Evolutionary conservation across 495 filamentous ascomycete genomes (phyloP).

Genomic region (Clavariopsis aquatica): DNA sequence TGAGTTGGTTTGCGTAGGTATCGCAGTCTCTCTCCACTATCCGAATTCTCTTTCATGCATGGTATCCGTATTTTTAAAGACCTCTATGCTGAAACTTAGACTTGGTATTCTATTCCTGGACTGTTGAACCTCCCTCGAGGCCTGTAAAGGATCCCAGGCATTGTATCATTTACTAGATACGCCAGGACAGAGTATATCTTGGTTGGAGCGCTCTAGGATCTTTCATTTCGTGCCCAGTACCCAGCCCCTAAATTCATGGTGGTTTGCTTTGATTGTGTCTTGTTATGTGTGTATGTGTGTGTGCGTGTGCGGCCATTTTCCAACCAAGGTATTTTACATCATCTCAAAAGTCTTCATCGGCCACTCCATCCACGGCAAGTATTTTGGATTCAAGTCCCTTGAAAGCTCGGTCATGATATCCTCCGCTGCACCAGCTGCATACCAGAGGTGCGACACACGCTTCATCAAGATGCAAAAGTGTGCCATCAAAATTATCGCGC

Average conservation of each 20-base stretch:
- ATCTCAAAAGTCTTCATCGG: constrained; percentile 17
- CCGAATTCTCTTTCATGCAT: no score
- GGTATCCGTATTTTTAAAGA: no score
- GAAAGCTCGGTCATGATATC: constrained; percentile 17
- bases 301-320: not conserved
- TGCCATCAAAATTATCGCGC: constrained; percentile 21
- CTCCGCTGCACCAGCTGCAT: constrained; percentile 21
- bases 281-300: no score
- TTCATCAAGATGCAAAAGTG: constrained; percentile 19
- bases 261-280: no score
- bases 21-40: no score
- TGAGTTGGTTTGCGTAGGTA: no score
- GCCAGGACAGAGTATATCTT: not conserved
- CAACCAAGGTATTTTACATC: not conserved
- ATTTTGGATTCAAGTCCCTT: constrained; percentile 13
- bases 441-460: constrained; percentile 16
- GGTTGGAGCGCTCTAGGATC: not conserved
- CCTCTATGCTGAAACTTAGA: no score
- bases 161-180: not conserved
- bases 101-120: not conserved
- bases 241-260: no score
- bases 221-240: no score
- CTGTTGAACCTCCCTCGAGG: not conserved
- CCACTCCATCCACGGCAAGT: constrained; percentile 29
- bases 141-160: not conserved